Evolutionary conservation across 2,329 filamentous ascomycete species (phyloP).

Genomic region (Emmonsiellopsis sp.): DNA sequence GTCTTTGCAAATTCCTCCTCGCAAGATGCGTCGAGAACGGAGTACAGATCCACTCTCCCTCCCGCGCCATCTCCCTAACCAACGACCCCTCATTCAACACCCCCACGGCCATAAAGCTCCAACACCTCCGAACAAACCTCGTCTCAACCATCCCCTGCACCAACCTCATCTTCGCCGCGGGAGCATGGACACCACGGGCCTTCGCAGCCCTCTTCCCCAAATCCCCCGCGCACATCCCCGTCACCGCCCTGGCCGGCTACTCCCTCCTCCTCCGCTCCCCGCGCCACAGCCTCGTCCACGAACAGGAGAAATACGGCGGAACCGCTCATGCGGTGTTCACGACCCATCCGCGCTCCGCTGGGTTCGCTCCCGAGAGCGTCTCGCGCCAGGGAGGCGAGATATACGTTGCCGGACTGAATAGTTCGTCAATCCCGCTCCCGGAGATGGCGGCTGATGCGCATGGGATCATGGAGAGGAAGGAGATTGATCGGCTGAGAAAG

Average conservation of each 20-base stretch:
- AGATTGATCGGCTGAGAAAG: slow-evolving; percentile 25
- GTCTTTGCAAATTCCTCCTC: slow-evolving; percentile 58
- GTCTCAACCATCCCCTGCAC: slow-evolving; percentile 47
- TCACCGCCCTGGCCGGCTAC: slow-evolving; percentile 60
- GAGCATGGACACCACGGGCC: slow-evolving; percentile 62
- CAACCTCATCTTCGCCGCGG: slow-evolving; percentile 57
- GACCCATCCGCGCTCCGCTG: slow-evolving; percentile 40
- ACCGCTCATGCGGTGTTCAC: slow-evolving; percentile 63
- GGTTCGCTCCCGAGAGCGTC: slow-evolving; percentile 64
- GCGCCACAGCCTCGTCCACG: slow-evolving; percentile 28
- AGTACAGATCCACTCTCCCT: slow-evolving; percentile 58
- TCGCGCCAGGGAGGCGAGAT: slow-evolving; percentile 58
- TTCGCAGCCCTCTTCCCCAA: slow-evolving; percentile 56
- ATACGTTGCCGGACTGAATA: slow-evolving; percentile 66
- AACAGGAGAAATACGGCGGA: slow-evolving; percentile 27
- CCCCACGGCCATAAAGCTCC: slow-evolving; percentile 46
- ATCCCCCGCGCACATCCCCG: slow-evolving; percentile 45
- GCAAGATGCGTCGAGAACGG: slow-evolving; percentile 48
- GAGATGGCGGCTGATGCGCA: slow-evolving; percentile 35
- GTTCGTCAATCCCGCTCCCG: slow-evolving; percentile 51
- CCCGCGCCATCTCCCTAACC: slow-evolving; percentile 45
- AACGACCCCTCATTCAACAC: slow-evolving; percentile 40
- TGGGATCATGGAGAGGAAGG: slow-evolving; percentile 32
- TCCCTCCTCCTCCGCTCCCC: slow-evolving; percentile 59
- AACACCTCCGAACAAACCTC: slow-evolving; percentile 26